phyloP scores from a whole-genome alignment of 345 rosid species.

The Eutrema heterophyllum region DNA sequence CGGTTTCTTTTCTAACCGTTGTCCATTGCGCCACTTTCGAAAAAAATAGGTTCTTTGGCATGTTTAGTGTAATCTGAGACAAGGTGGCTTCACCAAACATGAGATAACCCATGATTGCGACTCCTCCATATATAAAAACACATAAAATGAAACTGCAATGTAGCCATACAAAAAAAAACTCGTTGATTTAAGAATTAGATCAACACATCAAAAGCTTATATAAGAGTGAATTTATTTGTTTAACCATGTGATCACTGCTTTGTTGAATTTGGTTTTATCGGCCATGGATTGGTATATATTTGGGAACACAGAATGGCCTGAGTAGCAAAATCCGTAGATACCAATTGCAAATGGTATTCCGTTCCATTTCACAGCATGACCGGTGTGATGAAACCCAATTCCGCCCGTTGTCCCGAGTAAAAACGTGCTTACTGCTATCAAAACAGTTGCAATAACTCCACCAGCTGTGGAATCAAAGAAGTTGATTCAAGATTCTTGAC shows the following conservation, averaged over 20 bases:
- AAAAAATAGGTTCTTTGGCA: slow-evolving; percentile 55
- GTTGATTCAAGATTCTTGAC: slow-evolving; percentile 12
- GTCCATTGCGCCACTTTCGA: slow-evolving; percentile 85
- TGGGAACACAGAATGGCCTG: slow-evolving; percentile 91
- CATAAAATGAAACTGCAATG: slow-evolving; percentile 67
- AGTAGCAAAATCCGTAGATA: slow-evolving; percentile 71
- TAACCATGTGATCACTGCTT: slow-evolving; percentile 60
- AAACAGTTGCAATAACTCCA: slow-evolving; percentile 68
- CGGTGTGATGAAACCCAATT: slow-evolving; percentile 71
- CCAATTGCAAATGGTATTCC: slow-evolving; percentile 90
- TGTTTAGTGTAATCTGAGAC: slow-evolving; percentile 86
- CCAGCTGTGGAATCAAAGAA: slow-evolving; percentile 51
- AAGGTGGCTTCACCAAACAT: slow-evolving; percentile 83
- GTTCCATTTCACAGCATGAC: slow-evolving; percentile 63
- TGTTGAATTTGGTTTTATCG: slow-evolving; percentile 69
- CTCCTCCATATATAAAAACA: slow-evolving; percentile 60
- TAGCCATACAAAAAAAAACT: background rate
- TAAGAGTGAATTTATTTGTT: slow-evolving; percentile 1
- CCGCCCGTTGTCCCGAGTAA: slow-evolving; percentile 56
- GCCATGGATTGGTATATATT: slow-evolving; percentile 98
- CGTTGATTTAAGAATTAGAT: background rate
- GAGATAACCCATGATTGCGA: slow-evolving; percentile 73
- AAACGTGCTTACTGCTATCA: slow-evolving; percentile 54
- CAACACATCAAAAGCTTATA: background rate
- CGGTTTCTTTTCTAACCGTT: slow-evolving; percentile 46